These are phyloP conservation scores for Mortierella sp. DNA, from an alignment of 371 early-diverging fungal species.

Conservation along the genomic window DNA sequence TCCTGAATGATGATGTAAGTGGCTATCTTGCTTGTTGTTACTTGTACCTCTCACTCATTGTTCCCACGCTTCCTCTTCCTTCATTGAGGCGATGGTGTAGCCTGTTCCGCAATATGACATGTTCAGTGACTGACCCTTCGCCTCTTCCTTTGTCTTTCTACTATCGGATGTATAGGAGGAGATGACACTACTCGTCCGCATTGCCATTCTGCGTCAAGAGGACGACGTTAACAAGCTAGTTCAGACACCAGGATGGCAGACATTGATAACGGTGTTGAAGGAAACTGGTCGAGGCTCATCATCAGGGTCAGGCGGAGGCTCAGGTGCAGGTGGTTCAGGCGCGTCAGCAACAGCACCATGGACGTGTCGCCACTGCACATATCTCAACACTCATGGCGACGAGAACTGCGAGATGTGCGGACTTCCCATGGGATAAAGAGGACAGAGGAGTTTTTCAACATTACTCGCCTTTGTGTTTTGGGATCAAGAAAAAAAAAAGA, in stretches of 20 bases:
- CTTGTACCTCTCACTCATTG: no score
- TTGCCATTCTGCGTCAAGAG: slow-evolving; percentile 60
- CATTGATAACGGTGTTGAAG: slow-evolving; percentile 72
- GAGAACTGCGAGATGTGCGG: slow-evolving; percentile 96
- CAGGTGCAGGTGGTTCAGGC: slow-evolving; percentile 44
- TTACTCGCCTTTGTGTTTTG: no score
- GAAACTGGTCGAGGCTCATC: slow-evolving; percentile 55
- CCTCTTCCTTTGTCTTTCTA: slow-evolving; percentile 12
- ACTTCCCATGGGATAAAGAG: slow-evolving; percentile 67
- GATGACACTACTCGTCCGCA: slow-evolving; percentile 62
- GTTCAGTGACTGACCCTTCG: no score
- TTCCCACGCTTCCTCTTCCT: no score
- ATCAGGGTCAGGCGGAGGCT: slow-evolving; percentile 24
- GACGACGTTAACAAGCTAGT: slow-evolving; percentile 58
- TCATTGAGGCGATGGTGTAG: no score
- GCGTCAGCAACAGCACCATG: slow-evolving; percentile 61
- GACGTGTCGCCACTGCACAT: slow-evolving; percentile 95
- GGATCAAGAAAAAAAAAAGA: no score
- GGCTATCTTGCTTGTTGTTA: background rate
- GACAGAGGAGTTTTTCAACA: no score
- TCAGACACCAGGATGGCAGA: slow-evolving; percentile 80
- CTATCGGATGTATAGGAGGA: slow-evolving; percentile 57
- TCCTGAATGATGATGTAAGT: slow-evolving; percentile 55
- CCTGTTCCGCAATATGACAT: no score
- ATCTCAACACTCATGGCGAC: slow-evolving; percentile 73